phyloP scores from a whole-genome alignment of 352 stramenopile species.

The Phytophthora macrochlamydospora region DNA sequence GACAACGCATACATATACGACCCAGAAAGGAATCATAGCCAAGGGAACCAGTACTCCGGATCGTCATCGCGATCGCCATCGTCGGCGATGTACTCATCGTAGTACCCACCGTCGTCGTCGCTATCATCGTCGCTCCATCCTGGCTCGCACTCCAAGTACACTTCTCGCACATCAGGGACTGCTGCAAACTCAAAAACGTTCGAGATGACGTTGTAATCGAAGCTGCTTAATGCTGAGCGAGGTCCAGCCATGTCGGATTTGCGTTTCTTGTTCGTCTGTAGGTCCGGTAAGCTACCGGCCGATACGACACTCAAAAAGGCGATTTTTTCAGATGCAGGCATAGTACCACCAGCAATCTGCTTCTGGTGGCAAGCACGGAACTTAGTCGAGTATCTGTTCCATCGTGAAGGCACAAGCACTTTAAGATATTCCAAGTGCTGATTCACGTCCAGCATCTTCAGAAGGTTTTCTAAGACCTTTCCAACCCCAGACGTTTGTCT shows the following conservation, averaged over 20 bases:
- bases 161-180: constrained; percentile 7
- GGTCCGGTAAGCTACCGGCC: background rate
- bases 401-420: constrained; percentile 8
- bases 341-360: background rate
- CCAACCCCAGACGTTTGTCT: background rate
- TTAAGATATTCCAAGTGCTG: constrained; percentile 15
- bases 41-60: no score
- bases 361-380: constrained; percentile 10
- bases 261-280: constrained; percentile 2
- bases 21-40: no score
- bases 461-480: constrained; percentile 1
- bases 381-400: background rate
- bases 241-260: background rate
- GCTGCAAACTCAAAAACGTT: constrained; percentile 10
- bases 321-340: background rate
- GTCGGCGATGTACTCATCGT: background rate
- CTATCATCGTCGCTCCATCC: background rate
- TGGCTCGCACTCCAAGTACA: constrained; percentile 4
- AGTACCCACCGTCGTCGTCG: background rate
- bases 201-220: constrained; percentile 2
- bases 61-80: no score
- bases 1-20: no score
- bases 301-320: constrained; percentile 13
- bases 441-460: constrained; percentile 17
- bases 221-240: background rate